Base-by-base conservation (phyloP, 2,329 filamentous ascomycete species). In the Stromatinia cepivora region DNA sequence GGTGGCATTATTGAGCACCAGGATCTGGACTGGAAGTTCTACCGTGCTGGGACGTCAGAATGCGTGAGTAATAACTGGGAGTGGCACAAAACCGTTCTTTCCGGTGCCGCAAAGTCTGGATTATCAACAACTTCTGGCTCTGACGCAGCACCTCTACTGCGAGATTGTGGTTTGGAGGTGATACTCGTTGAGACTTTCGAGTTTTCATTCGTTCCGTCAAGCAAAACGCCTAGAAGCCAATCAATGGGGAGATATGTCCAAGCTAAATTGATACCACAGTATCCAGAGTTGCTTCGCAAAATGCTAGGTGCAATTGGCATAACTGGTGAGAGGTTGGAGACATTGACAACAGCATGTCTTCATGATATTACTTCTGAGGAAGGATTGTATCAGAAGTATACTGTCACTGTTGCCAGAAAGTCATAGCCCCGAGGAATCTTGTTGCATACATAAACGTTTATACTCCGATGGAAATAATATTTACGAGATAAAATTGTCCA, bases 21-120 rank as follows among this genome's bases (percentile, higher is more conserved):
- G 48, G 66, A 68, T 45, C 34, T 68, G n/a, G 66, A 68, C 17
- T 68, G 57, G 66, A 63, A 68, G 36, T 68, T 68, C 25, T 68
- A 68, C 31, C 57, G 66, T 17, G 66, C n/a, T 42, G 66, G 57
- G 20, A 63, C 66, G 3, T 46, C 36, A 45, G 57, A 53, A 10
- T 68, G 48, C 11, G 34, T 63, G 25, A 68, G 57, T 9, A 36
- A 68, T 42, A 31, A 54, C 20, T 68, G 57, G 57, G 57, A 68
- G 15, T 68, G 57, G 66, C 66, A 64, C 25, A 45, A 53, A 64
- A 20, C 45, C 15, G 45, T 68, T 10, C 50, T 68, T 11, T 63
- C 57, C n/a, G 57, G 48, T 8, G 57, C 57, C 1, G 8, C 46
- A 45, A 54, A 63, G 25, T 54, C 57, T 15, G 66, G 57, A 2